A percentile compares a stretch with the other conserved stretches of the same genome.
These are phyloP conservation scores for Eutypa lata DNA, from an alignment of 2,329 filamentous ascomycete genomes.

Conservation along the genomic window DNA sequence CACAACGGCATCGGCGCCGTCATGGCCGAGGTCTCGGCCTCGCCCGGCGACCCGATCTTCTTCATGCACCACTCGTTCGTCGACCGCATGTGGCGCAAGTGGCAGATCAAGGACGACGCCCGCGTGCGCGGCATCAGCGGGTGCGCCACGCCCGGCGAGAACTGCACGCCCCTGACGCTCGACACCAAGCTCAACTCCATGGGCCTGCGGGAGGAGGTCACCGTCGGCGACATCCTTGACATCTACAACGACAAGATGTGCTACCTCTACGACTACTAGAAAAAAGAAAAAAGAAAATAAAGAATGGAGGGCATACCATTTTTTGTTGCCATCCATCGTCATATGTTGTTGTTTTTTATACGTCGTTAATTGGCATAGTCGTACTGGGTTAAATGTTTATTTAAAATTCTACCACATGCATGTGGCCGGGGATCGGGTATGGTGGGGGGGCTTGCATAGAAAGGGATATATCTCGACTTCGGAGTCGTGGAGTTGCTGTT, in stretches of 20 bases:
- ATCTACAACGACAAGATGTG: constrained; percentile 26
- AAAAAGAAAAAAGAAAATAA: background rate
- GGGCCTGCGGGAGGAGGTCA: constrained; percentile 23
- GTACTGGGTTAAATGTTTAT: no score
- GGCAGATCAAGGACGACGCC: constrained; percentile 28
- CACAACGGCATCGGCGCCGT: constrained; percentile 34
- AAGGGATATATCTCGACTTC: no score
- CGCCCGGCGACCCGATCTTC: constrained; percentile 33
- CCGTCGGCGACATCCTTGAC: constrained; percentile 22
- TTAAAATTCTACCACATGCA: no score
- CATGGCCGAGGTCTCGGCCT: constrained; percentile 32
- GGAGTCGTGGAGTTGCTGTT: no score
- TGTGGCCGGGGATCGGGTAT: no score
- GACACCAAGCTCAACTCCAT: constrained; percentile 23
- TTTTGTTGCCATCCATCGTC: no score
- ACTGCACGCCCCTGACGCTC: constrained; percentile 25
- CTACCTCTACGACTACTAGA: constrained; percentile 30
- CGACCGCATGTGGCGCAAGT: constrained; percentile 31
- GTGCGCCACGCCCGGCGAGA: constrained; percentile 20
- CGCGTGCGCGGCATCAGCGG: constrained; percentile 27
- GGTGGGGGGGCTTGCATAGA: no score
- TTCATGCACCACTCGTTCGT: constrained; percentile 33
- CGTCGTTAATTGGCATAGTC: no score
- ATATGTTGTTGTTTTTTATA: no score
- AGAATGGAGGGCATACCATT: no score